These are phyloP conservation scores for Vitis labrusca DNA, from an alignment of 164 flowering plant genomes.

Conservation along the genomic window DNA sequence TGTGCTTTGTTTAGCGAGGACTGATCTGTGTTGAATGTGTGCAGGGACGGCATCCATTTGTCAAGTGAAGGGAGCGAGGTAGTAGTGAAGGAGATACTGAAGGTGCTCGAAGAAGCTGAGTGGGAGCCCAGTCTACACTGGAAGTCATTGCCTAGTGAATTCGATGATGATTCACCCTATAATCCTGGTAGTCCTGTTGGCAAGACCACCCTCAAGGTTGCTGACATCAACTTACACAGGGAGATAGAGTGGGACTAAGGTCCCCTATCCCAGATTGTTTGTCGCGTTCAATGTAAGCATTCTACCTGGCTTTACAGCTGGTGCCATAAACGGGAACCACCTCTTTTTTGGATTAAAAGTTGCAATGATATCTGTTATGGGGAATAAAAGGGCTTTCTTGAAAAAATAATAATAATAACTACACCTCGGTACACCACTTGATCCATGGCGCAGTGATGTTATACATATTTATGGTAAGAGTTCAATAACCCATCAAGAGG, in stretches of 20 bases:
- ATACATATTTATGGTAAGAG: too few relatives aligned
- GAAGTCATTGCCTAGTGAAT: slow-evolving; percentile 47
- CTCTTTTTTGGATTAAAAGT: too few relatives aligned
- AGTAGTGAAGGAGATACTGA: slow-evolving; percentile 46
- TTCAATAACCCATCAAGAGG: too few relatives aligned
- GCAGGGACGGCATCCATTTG: slow-evolving; percentile 60
- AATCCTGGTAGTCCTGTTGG: slow-evolving; percentile 23
- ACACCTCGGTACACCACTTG: too few relatives aligned
- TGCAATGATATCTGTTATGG: background rate
- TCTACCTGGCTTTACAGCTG: too few relatives aligned
- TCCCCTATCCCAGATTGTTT: too few relatives aligned
- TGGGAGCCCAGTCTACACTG: slow-evolving; percentile 56
- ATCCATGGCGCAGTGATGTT: too few relatives aligned
- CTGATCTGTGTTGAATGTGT: background rate
- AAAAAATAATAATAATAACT: too few relatives aligned
- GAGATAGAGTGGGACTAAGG: background rate
- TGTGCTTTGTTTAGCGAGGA: too few relatives aligned
- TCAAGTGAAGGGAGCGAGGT: slow-evolving; percentile 46
- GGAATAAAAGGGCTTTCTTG: too few relatives aligned
- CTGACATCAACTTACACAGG: slow-evolving; percentile 10
- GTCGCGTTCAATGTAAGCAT: too few relatives aligned
- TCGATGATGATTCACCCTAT: slow-evolving; percentile 29
- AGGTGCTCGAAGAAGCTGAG: slow-evolving; percentile 39
- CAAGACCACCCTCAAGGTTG: slow-evolving; percentile 19
- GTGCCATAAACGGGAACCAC: too few relatives aligned